These are phyloP conservation scores for Beauveria varroae DNA, from an alignment of 2,329 filamentous ascomycete species.

Conservation along the genomic window DNA sequence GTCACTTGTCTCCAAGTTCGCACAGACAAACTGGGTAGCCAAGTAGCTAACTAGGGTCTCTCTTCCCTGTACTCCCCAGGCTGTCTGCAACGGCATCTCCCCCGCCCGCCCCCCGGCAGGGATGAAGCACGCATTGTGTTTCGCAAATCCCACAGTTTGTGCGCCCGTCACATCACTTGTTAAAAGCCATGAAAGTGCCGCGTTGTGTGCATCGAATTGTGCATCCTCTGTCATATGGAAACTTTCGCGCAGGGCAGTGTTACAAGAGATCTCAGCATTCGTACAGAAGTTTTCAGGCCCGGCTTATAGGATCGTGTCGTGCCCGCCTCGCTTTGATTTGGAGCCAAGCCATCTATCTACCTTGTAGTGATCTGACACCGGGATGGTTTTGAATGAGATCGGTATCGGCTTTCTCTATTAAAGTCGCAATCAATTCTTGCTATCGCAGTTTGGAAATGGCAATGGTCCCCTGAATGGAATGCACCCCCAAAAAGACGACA, in stretches of 20 bases:
- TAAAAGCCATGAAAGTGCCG: too few species aligned
- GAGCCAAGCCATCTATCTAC: background rate
- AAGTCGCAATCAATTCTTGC: background rate
- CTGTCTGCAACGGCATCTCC: background rate
- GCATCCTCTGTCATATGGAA: background rate
- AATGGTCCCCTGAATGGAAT: too few species aligned
- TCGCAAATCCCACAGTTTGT: slow-evolving; percentile 1
- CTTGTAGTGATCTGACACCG: background rate
- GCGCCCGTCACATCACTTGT: background rate
- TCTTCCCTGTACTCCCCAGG: too few species aligned
- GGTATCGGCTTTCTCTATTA: background rate
- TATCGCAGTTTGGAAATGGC: background rate
- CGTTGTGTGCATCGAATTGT: background rate
- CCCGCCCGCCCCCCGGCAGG: background rate
- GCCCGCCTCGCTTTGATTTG: background rate
- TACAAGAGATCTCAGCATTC: background rate
- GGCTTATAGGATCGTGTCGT: too few species aligned
- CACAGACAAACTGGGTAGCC: background rate
- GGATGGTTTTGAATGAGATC: background rate
- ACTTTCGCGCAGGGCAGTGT: background rate
- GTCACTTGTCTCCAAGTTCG: too few species aligned
- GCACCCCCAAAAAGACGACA: too few species aligned
- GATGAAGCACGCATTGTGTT: background rate
- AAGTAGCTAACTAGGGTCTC: background rate
- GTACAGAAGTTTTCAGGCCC: background rate